A percentile compares a stretch with the other conserved stretches of the same genome.
Evolutionary conservation across 2,329 filamentous ascomycete species (phyloP).

Genomic region (Verticillium nonalfalfae): DNA sequence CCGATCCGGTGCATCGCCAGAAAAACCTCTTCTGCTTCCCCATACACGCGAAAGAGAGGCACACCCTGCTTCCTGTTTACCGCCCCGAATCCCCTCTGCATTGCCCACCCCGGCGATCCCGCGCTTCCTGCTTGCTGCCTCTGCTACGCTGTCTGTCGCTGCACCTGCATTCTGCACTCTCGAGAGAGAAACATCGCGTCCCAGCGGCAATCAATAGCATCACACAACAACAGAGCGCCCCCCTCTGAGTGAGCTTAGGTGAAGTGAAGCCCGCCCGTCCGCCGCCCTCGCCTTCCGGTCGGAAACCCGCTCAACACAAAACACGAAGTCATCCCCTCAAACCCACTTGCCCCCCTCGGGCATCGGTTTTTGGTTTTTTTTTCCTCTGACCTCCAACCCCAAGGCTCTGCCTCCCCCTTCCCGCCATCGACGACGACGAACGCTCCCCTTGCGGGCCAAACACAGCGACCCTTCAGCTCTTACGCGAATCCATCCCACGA

Average conservation of each 20-base stretch:
- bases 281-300: slow-evolving; percentile 4
- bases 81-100: not conserved
- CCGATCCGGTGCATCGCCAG: not conserved
- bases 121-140: not conserved
- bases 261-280: not conserved
- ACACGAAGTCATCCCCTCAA: slow-evolving; percentile 9
- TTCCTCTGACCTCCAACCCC: not conserved
- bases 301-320: slow-evolving; percentile 15
- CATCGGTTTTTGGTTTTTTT: not conserved
- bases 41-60: not conserved
- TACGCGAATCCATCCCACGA: not conserved
- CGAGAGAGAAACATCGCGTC: not conserved
- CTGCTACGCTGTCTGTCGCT: not conserved
- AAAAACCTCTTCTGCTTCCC: slow-evolving; percentile 1
- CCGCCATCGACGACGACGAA: not conserved
- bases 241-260: too few relatives aligned
- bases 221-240: not conserved
- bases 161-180: not conserved
- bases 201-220: not conserved
- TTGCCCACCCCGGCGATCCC: not conserved
- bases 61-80: not conserved
- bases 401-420: not conserved
- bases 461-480: not conserved
- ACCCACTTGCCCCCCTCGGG: not conserved
- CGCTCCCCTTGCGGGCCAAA: not conserved